Percentiles rank a stretch among this genome's conserved stretches.
These are phyloP conservation scores for Gracilaria caudata DNA, from an alignment of 23 red algal genomes.

Conservation along the genomic window DNA sequence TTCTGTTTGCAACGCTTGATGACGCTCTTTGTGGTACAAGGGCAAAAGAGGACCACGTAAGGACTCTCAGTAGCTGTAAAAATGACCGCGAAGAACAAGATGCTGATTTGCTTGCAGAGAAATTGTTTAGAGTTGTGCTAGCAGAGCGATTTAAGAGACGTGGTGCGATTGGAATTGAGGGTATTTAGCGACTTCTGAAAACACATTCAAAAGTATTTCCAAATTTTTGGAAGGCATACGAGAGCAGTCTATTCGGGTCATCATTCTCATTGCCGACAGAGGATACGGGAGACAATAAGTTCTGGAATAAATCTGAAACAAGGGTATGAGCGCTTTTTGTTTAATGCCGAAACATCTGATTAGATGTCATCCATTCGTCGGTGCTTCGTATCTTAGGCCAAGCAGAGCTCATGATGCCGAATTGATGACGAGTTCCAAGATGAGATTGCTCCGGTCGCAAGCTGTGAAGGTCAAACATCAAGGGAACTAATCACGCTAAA, in stretches of 20 bases:
- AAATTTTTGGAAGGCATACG: background rate
- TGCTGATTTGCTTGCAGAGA: slow-evolving; percentile 2
- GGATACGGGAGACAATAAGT: background rate
- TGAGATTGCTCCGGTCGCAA: too few species aligned
- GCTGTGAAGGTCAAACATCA: too few species aligned
- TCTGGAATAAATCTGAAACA: background rate
- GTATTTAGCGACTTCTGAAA: background rate
- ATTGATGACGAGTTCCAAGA: background rate
- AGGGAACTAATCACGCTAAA: too few species aligned
- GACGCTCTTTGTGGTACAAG: slow-evolving; percentile 21
- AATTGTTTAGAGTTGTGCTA: background rate
- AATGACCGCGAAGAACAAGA: background rate
- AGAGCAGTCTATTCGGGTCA: background rate
- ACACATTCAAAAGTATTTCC: too few species aligned
- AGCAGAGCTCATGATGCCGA: background rate
- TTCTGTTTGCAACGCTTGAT: slow-evolving; percentile 4
- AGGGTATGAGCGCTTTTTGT: background rate
- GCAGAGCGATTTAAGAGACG: background rate
- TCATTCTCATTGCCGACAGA: background rate
- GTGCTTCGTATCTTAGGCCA: background rate
- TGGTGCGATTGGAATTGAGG: background rate
- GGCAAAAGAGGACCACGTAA: slow-evolving; percentile 2
- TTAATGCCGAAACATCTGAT: slow-evolving; percentile 12
- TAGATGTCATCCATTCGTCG: slow-evolving; percentile 17
- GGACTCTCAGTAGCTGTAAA: slow-evolving; percentile 10